Conservation (phyloP, 2,329 filamentous ascomycete genomes). For the Trichoderma polysporum region DNA sequence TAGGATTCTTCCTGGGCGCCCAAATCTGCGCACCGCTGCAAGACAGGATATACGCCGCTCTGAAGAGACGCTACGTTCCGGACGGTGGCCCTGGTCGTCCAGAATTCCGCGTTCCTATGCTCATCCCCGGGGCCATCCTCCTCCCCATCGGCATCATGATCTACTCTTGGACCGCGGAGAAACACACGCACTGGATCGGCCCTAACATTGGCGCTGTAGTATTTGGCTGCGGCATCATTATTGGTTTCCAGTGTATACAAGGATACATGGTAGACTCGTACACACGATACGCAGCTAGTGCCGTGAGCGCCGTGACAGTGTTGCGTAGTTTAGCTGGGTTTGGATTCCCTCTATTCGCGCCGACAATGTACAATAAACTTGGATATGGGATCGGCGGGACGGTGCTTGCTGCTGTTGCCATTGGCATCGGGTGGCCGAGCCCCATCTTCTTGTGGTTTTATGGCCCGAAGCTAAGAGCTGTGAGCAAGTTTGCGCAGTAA, state of each 20-base stretch:
- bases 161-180: conserved; percentile 48
- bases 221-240: conserved; percentile 40
- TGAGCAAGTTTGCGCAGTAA: conserved; percentile 29
- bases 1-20: conserved; percentile 34
- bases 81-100: conserved; percentile 39
- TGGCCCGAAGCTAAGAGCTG: conserved; percentile 40
- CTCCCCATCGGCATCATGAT: conserved; percentile 45
- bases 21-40: conserved; percentile 44
- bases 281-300: conserved; percentile 46
- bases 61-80: conserved; percentile 41
- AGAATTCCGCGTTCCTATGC: conserved; percentile 45
- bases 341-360: conserved; percentile 52
- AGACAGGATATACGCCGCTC: conserved; percentile 45
- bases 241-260: conserved; percentile 47
- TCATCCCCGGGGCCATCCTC: conserved; percentile 42
- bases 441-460: conserved; percentile 47
- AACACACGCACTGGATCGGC: conserved; percentile 45
- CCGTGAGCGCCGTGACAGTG: conserved; percentile 45
- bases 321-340: conserved; percentile 51
- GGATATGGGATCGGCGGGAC: conserved; percentile 45
- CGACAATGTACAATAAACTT: conserved; percentile 43
- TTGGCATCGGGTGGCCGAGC: conserved; percentile 44
- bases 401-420: conserved; percentile 41
- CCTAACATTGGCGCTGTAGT: conserved; percentile 46
- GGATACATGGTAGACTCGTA: conserved; percentile 49